Evolutionary conservation across 2,329 filamentous ascomycete species (phyloP).

Genomic region (Penicillium thymicola): DNA sequence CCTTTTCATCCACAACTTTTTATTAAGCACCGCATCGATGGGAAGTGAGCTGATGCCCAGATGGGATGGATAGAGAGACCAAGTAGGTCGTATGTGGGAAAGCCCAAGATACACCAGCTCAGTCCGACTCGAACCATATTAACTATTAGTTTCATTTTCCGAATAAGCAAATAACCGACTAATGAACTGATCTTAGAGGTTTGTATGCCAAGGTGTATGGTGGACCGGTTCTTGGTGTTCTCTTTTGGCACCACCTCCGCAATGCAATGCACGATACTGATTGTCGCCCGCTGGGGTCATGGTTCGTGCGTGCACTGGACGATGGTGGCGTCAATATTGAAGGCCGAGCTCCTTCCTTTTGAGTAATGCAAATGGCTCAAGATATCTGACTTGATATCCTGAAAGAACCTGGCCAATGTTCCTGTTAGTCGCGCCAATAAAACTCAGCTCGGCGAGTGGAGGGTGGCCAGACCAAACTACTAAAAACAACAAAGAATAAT

Average conservation of each 20-base stretch:
- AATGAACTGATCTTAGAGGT: background rate
- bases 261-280: too few relatives aligned
- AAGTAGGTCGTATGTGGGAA: too few relatives aligned
- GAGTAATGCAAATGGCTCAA: background rate
- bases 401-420: background rate
- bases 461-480: background rate
- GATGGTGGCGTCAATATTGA: background rate
- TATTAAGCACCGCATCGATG: background rate
- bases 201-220: background rate
- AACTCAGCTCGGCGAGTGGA: background rate
- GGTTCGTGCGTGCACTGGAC: background rate
- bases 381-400: background rate
- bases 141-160: too few relatives aligned
- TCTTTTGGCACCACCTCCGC: background rate
- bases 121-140: too few relatives aligned
- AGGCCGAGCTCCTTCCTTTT: background rate
- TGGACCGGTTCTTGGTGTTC: background rate
- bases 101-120: too few relatives aligned
- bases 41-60: background rate
- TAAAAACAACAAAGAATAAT: background rate
- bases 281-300: background rate
- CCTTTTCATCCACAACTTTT: fast-evolving
- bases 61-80: too few relatives aligned
- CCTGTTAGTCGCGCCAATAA: background rate
- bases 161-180: too few relatives aligned